Evolutionary conservation across 169 alveolate species (phyloP), one percentile per base, ranked within the genome.

Genomic region (Plasmodium berghei): DNA sequence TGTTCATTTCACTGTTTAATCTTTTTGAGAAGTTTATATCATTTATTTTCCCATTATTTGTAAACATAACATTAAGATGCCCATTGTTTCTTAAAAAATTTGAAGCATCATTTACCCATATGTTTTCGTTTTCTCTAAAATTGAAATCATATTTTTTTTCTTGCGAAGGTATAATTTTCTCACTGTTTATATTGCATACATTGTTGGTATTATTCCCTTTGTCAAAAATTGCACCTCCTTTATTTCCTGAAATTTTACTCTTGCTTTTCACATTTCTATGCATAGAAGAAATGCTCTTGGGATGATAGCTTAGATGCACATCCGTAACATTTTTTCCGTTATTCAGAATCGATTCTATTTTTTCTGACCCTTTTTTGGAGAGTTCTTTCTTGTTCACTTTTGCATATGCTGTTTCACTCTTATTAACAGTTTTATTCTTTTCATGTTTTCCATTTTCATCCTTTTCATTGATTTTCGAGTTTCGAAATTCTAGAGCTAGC

Each of bases 401-500:
- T 61, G 26, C 45, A 24, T 61, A 18, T 20, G 5, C 9, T 22
- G 18, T 34, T 12, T 12, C 14, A 18, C n/a, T 24, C 40, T 34
- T 67, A 45, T 67, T 67, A 10, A 14, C 26, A 14, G 66, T 26
- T 14, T 20, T 24, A 14, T 16, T 70, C n/a, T 24, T 24, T 18
- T n/a, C 26, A 18, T 18, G 8, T 40, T 14, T 63, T 2, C n/a
- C 20, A 26, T 40, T 42, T 49, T n/a, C 45, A 9, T 45, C 52
- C 48, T 66, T 67, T 10, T 59, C 20, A 10, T 52, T 48, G 10
- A 80, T 34, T 67, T 80, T 80, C 14, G 72, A 66, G 67, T 87
- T 63, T 1, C 92, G 52, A 34, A 92, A 88, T n/a, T 90, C 95
- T 8, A 93, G 74, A 63, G 95, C 95, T 64, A 93, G 73, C 59